Conservation (phyloP, 495 filamentous ascomycete species). For the Penicillium macrosclerotiorum region DNA sequence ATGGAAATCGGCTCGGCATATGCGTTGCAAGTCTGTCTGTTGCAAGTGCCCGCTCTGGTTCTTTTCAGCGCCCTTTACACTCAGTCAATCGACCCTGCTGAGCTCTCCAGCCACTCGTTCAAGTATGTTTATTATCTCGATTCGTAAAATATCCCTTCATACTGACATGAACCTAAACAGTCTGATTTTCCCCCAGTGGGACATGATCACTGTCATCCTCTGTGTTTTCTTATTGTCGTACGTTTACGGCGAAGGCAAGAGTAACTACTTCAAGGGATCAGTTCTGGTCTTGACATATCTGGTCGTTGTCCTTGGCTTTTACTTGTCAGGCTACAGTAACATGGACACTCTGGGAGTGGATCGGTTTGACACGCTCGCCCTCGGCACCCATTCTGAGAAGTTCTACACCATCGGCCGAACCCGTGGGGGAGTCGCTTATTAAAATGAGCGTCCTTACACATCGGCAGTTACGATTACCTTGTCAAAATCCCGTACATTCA, state of each 20-base stretch:
- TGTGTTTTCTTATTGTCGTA: slow-evolving; percentile 97
- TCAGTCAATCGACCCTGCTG: slow-evolving; percentile 46
- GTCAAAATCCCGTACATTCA: neutral
- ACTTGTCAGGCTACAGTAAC: slow-evolving; percentile 75
- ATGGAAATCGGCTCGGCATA: slow-evolving; percentile 99
- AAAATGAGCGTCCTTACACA: slow-evolving; percentile 1
- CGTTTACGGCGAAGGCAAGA: slow-evolving; percentile 97
- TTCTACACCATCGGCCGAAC: slow-evolving; percentile 42
- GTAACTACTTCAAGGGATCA: slow-evolving; percentile 72
- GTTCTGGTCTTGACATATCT: slow-evolving; percentile 92
- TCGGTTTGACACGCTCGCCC: slow-evolving; percentile 67
- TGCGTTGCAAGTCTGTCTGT: slow-evolving; percentile 93
- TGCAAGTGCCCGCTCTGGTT: slow-evolving; percentile 92
- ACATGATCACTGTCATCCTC: slow-evolving; percentile 95
- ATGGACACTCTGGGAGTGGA: slow-evolving; percentile 57
- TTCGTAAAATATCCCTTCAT: neutral
- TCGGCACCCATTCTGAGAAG: slow-evolving; percentile 36
- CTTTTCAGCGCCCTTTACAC: slow-evolving; percentile 75
- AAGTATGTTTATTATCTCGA: slow-evolving; percentile 43
- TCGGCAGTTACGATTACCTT: neutral
- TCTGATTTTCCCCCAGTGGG: slow-evolving; percentile 98
- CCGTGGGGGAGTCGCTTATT: slow-evolving; percentile 32
- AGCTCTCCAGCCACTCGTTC: slow-evolving; percentile 78
- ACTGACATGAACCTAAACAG: slow-evolving; percentile 31
- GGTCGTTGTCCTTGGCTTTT: slow-evolving; percentile 90